Percentiles rank a stretch among this genome's conserved stretches.
phyloP scores from a whole-genome alignment of 208 protist species.

The Acanthamoeba culbertsoni region DNA sequence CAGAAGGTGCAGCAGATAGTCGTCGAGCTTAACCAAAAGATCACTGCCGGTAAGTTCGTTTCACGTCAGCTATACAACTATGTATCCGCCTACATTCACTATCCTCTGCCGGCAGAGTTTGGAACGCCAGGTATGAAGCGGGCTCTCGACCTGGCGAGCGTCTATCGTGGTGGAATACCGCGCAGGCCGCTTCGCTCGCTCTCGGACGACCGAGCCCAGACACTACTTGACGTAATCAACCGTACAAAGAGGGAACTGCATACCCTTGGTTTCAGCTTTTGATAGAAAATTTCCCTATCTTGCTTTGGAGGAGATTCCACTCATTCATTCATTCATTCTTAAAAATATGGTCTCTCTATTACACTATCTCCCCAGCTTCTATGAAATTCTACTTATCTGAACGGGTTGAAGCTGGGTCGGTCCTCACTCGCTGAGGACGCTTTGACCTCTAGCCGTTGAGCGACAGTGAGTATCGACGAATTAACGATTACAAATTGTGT shows the following conservation, averaged over 20 bases:
- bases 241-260: background rate
- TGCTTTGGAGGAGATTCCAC: no score
- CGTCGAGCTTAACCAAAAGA: background rate
- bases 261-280: background rate
- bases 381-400: no score
- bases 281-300: no score
- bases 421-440: no score
- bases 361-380: no score
- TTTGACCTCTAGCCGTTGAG: no score
- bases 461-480: no score
- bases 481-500: no score
- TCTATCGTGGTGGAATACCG: background rate
- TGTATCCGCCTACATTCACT: background rate
- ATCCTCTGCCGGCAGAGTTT: background rate
- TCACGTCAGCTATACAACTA: no score
- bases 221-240: background rate
- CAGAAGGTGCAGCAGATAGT: conserved; percentile 33
- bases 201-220: background rate
- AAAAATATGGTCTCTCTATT: no score
- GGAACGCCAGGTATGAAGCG: conserved; percentile 13
- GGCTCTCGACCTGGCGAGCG: background rate
- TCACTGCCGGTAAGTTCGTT: background rate
- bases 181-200: background rate
- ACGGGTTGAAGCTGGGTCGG: no score
- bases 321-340: no score